Base-by-base conservation (phyloP, 176 grass and related monocot species). In the Olyra latifolia region DNA sequence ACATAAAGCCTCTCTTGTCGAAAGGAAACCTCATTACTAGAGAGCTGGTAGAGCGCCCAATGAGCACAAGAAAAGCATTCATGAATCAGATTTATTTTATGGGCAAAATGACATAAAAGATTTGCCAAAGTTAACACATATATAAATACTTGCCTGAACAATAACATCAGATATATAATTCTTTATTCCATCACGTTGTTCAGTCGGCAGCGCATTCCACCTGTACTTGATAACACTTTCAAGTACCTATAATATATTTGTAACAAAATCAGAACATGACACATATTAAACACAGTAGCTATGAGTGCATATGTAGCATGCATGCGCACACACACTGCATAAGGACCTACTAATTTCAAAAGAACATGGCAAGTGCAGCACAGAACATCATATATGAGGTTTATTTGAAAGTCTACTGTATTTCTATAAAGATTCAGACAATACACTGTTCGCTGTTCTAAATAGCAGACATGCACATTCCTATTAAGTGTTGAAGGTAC, bases 201-300 rank as follows among this genome's bases (percentile, higher is more conserved):
- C 97, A 49, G 87, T 85, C 9, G 97, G 97, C 40, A 99, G 66
- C 1, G 91, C 97, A 25, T 99, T 99, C 97, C 97, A 99, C 80
- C 89, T 93, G 67, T 99, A 99, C 72, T 99, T 99, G 68, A 99
- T 99, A 72, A 99, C 97, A 87, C 93, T 99, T 89, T 99, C 97
- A 83, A 99, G 84, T 53, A 99, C 93, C 97, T 99, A 75, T 20
- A 89, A 78, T 45, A 71, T 45, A 42, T 79, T 59, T 60, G 46
- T 62, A 88, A 65, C 20, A 85, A 83, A 78, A 82, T 78, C 32
- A 79, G 30, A 20, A 65, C 15, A 44, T 66, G 62, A 66, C 28
- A 82, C 29, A 54, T 15, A 66, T 32, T 74, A 74, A 48, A 41
- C 17, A 28, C 23, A 30, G 8, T 7, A 71, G 22, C 39, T 15